phyloP scores from a whole-genome alignment of 2,329 filamentous ascomycete species.

The Metarhizium brunneum region DNA sequence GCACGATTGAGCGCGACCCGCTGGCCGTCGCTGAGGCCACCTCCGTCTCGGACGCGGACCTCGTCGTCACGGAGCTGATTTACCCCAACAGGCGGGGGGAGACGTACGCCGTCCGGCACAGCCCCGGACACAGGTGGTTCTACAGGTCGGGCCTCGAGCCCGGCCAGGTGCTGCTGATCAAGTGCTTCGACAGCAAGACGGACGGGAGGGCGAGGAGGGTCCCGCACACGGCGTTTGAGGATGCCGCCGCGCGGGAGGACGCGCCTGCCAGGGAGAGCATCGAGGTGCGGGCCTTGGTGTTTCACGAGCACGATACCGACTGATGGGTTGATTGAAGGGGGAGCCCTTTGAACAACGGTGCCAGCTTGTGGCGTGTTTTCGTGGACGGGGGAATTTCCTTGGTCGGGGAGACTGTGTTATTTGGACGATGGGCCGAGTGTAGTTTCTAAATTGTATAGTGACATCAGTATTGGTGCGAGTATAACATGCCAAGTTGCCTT shows the following conservation, averaged over 20 bases:
- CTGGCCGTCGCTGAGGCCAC: constrained; percentile 42
- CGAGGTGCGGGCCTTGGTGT: constrained; percentile 45
- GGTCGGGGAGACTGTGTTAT: too few relatives aligned
- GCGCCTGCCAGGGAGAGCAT: constrained; percentile 49
- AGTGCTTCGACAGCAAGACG: constrained; percentile 50
- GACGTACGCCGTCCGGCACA: constrained; percentile 35
- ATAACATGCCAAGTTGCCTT: too few relatives aligned
- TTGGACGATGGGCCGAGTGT: too few relatives aligned
- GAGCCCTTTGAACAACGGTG: too few relatives aligned
- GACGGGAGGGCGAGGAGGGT: constrained; percentile 43
- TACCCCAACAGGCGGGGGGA: constrained; percentile 42
- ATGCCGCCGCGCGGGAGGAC: constrained; percentile 27
- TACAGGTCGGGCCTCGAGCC: constrained; percentile 42
- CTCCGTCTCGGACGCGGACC: constrained; percentile 39
- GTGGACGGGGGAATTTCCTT: too few relatives aligned
- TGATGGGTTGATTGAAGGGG: background rate
- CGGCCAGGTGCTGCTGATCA: constrained; percentile 48
- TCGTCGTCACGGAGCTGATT: constrained; percentile 38
- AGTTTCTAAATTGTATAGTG: too few relatives aligned
- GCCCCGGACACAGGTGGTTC: constrained; percentile 38
- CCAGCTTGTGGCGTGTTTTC: too few relatives aligned
- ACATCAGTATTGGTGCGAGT: too few relatives aligned
- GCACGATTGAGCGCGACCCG: constrained; percentile 42
- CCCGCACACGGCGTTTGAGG: constrained; percentile 47
- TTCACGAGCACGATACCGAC: constrained; percentile 15